Conservation (phyloP, 805 yeast genomes). For the Wickerhamiella spandovensis region DNA sequence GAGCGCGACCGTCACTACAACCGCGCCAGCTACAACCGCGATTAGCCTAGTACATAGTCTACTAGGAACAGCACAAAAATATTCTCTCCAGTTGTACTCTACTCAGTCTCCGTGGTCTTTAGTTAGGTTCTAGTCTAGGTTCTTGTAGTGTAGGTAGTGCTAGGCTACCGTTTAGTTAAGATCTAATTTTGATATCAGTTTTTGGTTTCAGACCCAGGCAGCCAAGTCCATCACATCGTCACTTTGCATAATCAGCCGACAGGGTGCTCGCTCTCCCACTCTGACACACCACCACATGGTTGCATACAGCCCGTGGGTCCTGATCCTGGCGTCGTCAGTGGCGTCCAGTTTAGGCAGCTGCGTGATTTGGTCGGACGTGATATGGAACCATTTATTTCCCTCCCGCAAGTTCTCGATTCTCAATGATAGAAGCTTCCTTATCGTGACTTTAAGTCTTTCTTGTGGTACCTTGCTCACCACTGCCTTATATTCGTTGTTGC, state of each 20-base stretch:
- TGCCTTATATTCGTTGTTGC: slow-evolving; percentile 62
- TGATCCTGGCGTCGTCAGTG: slow-evolving; percentile 50
- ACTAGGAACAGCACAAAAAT: no score
- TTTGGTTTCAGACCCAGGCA: no score
- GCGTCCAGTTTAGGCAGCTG: slow-evolving; percentile 63
- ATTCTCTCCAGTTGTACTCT: no score
- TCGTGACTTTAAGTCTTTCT: slow-evolving; percentile 61
- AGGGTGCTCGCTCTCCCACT: not conserved
- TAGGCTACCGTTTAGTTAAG: no score
- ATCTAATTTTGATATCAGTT: no score
- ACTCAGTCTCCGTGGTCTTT: no score
- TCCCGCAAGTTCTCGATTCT: slow-evolving; percentile 39
- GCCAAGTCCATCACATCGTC: no score
- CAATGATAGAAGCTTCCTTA: slow-evolving; percentile 50
- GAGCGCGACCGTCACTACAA: slow-evolving; percentile 7
- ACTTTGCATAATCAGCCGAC: not conserved
- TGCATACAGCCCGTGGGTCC: slow-evolving; percentile 31
- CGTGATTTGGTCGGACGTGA: slow-evolving; percentile 46
- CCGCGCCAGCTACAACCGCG: slow-evolving; percentile 1
- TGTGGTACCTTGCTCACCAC: slow-evolving; percentile 74
- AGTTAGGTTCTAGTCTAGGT: no score
- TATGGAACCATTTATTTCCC: slow-evolving; percentile 34
- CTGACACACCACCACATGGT: not conserved
- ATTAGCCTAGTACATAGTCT: not conserved
- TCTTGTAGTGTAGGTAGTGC: no score